Conservation (phyloP, 331 rosid genomes). For the Malus hybrid region DNA sequence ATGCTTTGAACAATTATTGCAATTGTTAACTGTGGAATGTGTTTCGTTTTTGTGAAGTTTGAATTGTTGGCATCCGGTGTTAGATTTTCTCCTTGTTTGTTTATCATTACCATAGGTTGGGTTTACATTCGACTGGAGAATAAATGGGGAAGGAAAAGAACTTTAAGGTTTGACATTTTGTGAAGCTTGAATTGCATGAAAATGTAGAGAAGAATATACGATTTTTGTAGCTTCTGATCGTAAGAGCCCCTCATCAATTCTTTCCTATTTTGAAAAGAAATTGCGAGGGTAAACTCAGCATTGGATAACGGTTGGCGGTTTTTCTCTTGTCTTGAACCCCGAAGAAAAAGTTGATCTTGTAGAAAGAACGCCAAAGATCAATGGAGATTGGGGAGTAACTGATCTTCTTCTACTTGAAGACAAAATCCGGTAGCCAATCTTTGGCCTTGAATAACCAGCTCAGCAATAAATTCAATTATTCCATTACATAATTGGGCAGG, state of each 20-base stretch:
- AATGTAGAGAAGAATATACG: not conserved
- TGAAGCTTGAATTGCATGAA: not conserved
- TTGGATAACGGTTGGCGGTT: not conserved
- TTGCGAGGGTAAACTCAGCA: not conserved
- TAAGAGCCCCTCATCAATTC: not conserved
- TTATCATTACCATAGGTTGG: not conserved
- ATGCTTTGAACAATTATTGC: not conserved
- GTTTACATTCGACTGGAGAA: not conserved
- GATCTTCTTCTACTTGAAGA: not conserved
- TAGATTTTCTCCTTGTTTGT: not conserved
- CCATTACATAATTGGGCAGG: not conserved
- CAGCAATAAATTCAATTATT: not conserved
- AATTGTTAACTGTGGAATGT: not conserved
- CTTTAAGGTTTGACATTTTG: not conserved
- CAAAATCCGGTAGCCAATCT: not conserved
- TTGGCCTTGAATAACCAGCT: not conserved
- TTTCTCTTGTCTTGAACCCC: not conserved
- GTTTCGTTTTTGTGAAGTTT: not conserved
- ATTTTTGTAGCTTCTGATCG: not conserved
- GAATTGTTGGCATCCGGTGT: too few relatives aligned
- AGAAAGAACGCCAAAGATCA: not conserved
- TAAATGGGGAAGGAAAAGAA: not conserved
- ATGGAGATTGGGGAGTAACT: not conserved
- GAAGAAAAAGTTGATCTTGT: not conserved
- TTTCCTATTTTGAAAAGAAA: not conserved